Evolutionary conservation across 2,329 filamentous ascomycete species (phyloP).

Genomic region (Trichophyton rubrum): DNA sequence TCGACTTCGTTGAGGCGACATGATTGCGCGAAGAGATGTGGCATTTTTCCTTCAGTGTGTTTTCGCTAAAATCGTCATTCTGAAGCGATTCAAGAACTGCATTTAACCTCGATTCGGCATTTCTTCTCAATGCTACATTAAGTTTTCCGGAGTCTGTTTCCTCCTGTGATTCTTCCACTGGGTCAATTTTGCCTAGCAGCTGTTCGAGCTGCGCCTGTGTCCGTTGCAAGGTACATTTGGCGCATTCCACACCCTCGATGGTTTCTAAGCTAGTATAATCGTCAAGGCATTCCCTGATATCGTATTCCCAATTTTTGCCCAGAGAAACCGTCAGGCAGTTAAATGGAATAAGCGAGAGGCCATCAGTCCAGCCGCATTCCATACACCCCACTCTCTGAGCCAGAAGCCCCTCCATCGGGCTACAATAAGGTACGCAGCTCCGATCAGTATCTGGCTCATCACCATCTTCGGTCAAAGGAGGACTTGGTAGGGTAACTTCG

Average conservation of each 20-base stretch:
- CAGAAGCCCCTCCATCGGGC: conserved; percentile 75
- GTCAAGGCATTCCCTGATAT: conserved; percentile 67
- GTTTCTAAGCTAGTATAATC: conserved; percentile 73
- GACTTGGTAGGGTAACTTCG: background rate
- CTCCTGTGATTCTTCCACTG: conserved; percentile 20
- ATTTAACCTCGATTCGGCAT: conserved; percentile 44
- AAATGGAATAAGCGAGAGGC: conserved; percentile 80
- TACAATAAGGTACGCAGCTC: conserved; percentile 37
- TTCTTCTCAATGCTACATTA: conserved; percentile 28
- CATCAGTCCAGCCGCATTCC: conserved; percentile 73
- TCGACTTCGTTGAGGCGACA: conserved; percentile 70
- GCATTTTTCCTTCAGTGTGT: conserved; percentile 50
- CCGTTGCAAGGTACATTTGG: conserved; percentile 69
- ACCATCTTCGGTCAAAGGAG: conserved; percentile 12
- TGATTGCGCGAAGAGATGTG: conserved; percentile 55
- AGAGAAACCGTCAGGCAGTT: conserved; percentile 84
- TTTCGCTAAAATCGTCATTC: conserved; percentile 66
- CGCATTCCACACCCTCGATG: conserved; percentile 82
- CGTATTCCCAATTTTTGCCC: conserved; percentile 51
- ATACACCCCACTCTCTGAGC: conserved; percentile 84
- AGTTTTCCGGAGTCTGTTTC: conserved; percentile 16
- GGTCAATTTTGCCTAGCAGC: conserved; percentile 34
- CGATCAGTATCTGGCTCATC: conserved; percentile 9
- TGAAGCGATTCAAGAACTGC: conserved; percentile 60
- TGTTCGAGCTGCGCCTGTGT: conserved; percentile 42